Conservation (phyloP, 2,329 filamentous ascomycete genomes). For the Boeremia lycopersici region DNA sequence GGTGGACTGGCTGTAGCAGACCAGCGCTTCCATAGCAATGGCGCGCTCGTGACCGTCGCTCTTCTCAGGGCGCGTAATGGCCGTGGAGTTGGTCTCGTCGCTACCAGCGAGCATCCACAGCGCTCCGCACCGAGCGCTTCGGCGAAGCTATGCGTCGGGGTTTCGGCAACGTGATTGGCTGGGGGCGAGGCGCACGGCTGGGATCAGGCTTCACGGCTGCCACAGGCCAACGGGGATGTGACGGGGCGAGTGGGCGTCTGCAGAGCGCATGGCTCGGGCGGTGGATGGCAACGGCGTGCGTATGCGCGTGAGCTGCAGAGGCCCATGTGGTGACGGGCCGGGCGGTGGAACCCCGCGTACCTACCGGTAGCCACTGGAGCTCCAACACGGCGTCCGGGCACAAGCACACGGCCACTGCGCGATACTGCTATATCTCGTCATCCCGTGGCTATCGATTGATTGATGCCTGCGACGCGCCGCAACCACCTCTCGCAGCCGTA, state of each 20-base stretch:
- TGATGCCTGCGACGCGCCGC: constrained; percentile 15
- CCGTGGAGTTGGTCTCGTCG: background rate
- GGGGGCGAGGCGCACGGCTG: constrained; percentile 26
- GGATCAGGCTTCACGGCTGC: constrained; percentile 31
- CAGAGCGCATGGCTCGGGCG: constrained; percentile 3
- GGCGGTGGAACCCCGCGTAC: constrained; percentile 8
- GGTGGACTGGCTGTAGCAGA: no score
- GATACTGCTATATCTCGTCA: constrained; percentile 27
- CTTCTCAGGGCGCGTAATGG: constrained; percentile 4
- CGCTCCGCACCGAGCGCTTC: constrained; percentile 22
- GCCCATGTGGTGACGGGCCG: constrained; percentile 3
- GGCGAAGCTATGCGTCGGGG: constrained; percentile 13
- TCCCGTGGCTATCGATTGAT: constrained; percentile 23
- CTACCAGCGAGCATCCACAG: background rate
- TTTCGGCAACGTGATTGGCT: constrained; percentile 21
- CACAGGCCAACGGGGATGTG: constrained; percentile 32
- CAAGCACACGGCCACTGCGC: constrained; percentile 13
- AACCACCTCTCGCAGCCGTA: background rate
- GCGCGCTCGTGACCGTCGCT: background rate
- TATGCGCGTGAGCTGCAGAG: constrained; percentile 17
- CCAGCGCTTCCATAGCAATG: constrained; percentile 9
- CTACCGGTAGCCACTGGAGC: background rate
- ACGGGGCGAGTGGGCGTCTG: constrained; percentile 16
- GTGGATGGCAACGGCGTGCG: constrained; percentile 3
- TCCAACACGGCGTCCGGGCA: constrained; percentile 1